These are phyloP conservation scores for Cubamyces sp. DNA, from an alignment of 768 basidiomycete genomes.

Conservation along the genomic window DNA sequence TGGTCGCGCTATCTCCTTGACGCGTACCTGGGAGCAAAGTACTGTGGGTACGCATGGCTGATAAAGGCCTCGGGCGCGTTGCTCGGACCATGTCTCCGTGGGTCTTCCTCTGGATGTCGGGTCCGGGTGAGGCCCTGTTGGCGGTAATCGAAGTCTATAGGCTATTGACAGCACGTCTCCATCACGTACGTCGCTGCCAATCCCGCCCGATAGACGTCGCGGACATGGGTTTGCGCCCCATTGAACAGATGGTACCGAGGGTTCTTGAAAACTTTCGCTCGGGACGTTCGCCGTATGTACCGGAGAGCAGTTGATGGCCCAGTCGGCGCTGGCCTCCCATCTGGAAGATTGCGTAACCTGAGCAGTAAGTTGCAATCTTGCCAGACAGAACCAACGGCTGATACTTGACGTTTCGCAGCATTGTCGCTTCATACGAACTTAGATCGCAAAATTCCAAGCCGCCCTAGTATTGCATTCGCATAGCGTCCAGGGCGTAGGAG, in stretches of 20 bases:
- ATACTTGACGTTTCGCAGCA: too few species aligned
- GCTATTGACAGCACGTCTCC: slow-evolving; percentile 15
- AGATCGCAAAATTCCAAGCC: too few species aligned
- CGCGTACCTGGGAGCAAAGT: slow-evolving; percentile 1
- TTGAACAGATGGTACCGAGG: background rate
- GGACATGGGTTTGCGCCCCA: background rate
- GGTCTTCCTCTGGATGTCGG: slow-evolving; percentile 8
- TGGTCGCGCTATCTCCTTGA: background rate
- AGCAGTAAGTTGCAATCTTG: background rate
- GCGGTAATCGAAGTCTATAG: slow-evolving; percentile 14
- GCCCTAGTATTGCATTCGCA: too few species aligned
- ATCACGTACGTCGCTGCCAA: slow-evolving; percentile 16
- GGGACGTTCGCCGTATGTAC: slow-evolving; percentile 7
- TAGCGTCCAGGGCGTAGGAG: too few species aligned
- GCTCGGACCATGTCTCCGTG: slow-evolving; percentile 18
- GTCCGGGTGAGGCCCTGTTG: slow-evolving; percentile 2
- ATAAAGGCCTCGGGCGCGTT: slow-evolving; percentile 6
- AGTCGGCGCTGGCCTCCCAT: background rate
- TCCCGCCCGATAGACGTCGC: background rate
- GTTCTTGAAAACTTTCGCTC: slow-evolving; percentile 13
- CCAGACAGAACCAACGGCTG: too few species aligned
- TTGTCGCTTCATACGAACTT: too few species aligned
- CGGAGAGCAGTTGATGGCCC: background rate
- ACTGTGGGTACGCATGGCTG: slow-evolving; percentile 4
- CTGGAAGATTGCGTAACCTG: background rate